A percentile compares a stretch with the other conserved stretches of the same genome.
These are phyloP conservation scores for Rhizomucor miehei DNA, from an alignment of 371 early-diverging fungal species.

Conservation along the genomic window DNA sequence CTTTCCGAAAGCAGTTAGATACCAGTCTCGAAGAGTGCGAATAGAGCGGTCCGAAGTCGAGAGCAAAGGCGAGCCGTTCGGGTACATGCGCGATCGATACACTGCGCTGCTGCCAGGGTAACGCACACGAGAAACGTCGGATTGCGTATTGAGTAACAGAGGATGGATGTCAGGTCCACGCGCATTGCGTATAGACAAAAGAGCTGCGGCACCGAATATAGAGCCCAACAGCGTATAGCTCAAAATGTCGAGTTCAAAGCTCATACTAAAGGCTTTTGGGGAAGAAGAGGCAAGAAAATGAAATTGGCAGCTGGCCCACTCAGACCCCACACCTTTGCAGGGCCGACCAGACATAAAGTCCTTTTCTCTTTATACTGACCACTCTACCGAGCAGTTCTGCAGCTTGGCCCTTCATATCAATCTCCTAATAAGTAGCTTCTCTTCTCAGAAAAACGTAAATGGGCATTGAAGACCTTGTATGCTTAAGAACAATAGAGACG, in stretches of 20 bases:
- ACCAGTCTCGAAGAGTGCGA: slow-evolving; percentile 55
- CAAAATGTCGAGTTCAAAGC: slow-evolving; percentile 40
- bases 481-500: no score
- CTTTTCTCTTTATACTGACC: no score
- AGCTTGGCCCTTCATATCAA: no score
- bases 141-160: slow-evolving; percentile 68
- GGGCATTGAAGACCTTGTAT: no score
- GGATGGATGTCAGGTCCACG: slow-evolving; percentile 80
- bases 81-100: slow-evolving; percentile 66
- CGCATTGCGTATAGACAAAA: slow-evolving; percentile 47
- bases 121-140: slow-evolving; percentile 59
- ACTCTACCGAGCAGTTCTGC: no score
- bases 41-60: slow-evolving; percentile 39
- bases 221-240: slow-evolving; percentile 39
- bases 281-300: no score
- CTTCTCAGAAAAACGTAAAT: no score
- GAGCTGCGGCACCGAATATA: slow-evolving; percentile 42
- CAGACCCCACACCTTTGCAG: no score
- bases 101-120: slow-evolving; percentile 69
- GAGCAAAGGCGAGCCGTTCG: slow-evolving; percentile 55
- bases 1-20: slow-evolving; percentile 35
- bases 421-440: no score
- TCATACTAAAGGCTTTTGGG: slow-evolving; percentile 20
- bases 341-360: no score
- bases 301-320: no score